Evolutionary conservation across 2,329 filamentous ascomycete species (phyloP).

Genomic region (Chrysoporthe deuterocubensis): DNA sequence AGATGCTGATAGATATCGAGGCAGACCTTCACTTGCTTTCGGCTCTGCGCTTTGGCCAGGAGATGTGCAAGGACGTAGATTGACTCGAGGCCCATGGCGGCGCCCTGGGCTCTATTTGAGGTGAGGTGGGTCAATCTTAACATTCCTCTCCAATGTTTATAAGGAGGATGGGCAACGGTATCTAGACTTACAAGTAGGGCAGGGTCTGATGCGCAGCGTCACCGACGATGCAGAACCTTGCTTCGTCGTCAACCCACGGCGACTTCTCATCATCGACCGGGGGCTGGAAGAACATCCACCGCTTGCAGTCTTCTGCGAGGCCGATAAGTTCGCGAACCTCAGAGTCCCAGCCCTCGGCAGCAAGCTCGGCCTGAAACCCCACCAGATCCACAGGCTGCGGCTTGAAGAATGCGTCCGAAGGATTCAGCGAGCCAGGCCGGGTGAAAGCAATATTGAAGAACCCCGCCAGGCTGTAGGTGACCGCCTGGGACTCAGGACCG

Average conservation of each 20-base stretch:
- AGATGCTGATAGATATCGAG: constrained; percentile 30
- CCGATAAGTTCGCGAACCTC: constrained; percentile 30
- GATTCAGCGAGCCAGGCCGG: constrained; percentile 31
- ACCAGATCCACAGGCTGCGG: constrained; percentile 29
- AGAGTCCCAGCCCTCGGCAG: constrained; percentile 27
- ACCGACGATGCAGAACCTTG: constrained; percentile 31
- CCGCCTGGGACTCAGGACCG: constrained; percentile 31
- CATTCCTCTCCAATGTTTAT: too few relatives aligned
- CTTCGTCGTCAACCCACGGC: constrained; percentile 29
- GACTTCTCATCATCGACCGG: constrained; percentile 26
- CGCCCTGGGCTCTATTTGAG: constrained; percentile 31
- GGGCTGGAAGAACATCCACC: constrained; percentile 32
- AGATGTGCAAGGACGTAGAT: constrained; percentile 30
- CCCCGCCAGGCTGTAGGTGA: constrained; percentile 31
- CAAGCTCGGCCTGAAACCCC: constrained; percentile 27
- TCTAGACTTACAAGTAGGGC: constrained; percentile 31
- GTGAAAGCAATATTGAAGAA: constrained; percentile 32
- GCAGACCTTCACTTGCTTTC: constrained; percentile 15
- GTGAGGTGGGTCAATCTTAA: background rate
- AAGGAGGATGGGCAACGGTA: background rate
- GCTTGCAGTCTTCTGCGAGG: constrained; percentile 26
- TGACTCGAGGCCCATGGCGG: constrained; percentile 32
- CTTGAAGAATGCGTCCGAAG: constrained; percentile 30
- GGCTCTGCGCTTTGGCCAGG: constrained; percentile 25
- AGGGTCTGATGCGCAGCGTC: constrained; percentile 31